phyloP scores from a whole-genome alignment of 2,329 filamentous ascomycete genomes.

The Calonectria pteridis region DNA sequence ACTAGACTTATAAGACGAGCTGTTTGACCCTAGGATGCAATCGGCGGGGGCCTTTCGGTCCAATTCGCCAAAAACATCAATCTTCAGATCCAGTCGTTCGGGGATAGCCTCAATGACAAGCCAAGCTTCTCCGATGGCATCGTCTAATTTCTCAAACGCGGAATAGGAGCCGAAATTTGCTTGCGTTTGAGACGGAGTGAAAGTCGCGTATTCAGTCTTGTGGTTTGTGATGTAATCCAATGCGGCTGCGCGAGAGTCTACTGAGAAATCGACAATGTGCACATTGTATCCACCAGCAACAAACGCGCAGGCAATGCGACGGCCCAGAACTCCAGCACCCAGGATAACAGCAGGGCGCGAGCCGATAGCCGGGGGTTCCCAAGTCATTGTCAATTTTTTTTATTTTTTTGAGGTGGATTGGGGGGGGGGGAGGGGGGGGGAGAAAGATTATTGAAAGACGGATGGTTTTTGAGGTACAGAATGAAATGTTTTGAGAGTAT shows the following conservation, averaged over 20 bases:
- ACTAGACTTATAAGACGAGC: not conserved
- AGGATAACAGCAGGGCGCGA: not conserved
- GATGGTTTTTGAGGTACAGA: not conserved
- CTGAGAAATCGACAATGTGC: slow-evolving; percentile 1
- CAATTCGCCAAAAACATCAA: not conserved
- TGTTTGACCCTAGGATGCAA: not conserved
- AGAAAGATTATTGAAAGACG: not conserved
- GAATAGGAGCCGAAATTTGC: not conserved
- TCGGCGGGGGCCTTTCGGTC: not conserved
- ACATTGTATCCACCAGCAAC: slow-evolving; percentile 1
- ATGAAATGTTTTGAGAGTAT: rapidly evolving
- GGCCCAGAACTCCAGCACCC: not conserved
- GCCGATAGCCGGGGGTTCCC: not conserved
- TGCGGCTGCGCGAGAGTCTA: not conserved
- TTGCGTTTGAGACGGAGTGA: not conserved
- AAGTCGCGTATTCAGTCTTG: not conserved
- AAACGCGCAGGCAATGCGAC: not conserved
- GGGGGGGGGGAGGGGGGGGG: too few species aligned
- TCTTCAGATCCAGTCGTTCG: not conserved
- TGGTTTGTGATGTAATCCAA: not conserved
- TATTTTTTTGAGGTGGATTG: too few species aligned
- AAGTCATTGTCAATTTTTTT: not conserved
- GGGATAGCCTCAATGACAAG: not conserved
- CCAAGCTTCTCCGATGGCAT: not conserved
- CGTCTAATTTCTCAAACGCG: not conserved